Conservation (phyloP, 2,329 filamentous ascomycete genomes). For the Pseudogymnoascus sp. region DNA sequence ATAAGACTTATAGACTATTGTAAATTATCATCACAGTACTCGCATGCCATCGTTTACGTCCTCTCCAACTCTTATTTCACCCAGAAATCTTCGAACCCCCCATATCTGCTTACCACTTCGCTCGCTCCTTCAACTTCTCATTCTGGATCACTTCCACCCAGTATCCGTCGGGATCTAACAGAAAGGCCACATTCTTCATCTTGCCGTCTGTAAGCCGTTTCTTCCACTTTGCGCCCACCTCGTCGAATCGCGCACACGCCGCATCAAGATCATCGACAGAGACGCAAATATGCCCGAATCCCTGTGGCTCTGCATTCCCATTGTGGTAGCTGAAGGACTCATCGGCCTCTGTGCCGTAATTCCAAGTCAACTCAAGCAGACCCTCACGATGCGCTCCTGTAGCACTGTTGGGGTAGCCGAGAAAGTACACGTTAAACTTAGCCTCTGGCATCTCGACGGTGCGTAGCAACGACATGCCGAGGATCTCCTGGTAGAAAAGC, state of each 20-base stretch:
- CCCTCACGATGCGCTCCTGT: constrained; percentile 61
- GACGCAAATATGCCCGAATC: constrained; percentile 78
- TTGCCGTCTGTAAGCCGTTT: constrained; percentile 81
- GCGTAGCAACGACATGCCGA: constrained; percentile 76
- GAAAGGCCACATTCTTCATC: constrained; percentile 88
- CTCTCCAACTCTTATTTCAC: neutral
- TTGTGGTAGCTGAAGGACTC: constrained; percentile 75
- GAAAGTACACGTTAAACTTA: constrained; percentile 82
- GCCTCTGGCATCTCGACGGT: constrained; percentile 58
- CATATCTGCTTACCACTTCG: constrained; percentile 12
- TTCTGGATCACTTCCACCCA: constrained; percentile 76
- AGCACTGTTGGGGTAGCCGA: constrained; percentile 59
- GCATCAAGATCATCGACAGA: constrained; percentile 75
- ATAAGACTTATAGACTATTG: constrained; percentile 1
- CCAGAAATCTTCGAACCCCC: neutral
- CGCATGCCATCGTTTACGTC: neutral
- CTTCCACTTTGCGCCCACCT: constrained; percentile 75
- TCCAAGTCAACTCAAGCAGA: constrained; percentile 80
- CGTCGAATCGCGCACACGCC: constrained; percentile 76
- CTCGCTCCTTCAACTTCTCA: constrained; percentile 44
- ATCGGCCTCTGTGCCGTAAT: constrained; percentile 73
- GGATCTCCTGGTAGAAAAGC: constrained; percentile 69
- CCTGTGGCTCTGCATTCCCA: constrained; percentile 80
- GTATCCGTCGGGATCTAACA: constrained; percentile 78
- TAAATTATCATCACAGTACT: constrained; percentile 5